Percentiles rank a stretch among this genome's conserved stretches.
These are phyloP conservation scores for Cercophora samala DNA, from an alignment of 495 filamentous ascomycete species.

Conservation along the genomic window DNA sequence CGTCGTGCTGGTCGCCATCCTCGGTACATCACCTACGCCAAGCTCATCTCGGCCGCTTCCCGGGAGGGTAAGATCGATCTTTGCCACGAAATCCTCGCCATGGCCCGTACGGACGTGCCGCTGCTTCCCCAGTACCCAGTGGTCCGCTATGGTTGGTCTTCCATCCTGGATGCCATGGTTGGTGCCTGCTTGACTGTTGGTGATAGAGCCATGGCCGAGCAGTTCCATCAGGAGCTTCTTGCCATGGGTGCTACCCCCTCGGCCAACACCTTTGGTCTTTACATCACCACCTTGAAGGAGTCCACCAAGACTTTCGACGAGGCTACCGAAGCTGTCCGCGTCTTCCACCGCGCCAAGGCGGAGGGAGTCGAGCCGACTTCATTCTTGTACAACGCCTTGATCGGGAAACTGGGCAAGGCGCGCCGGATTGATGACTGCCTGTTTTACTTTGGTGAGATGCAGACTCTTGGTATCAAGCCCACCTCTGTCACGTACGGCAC, in stretches of 20 bases:
- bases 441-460: slow-evolving; percentile 97
- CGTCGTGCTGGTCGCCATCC: slow-evolving; percentile 88
- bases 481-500: slow-evolving; percentile 98
- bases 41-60: slow-evolving; percentile 86
- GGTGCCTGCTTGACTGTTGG: slow-evolving; percentile 85
- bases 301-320: slow-evolving; percentile 97
- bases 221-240: slow-evolving; percentile 85
- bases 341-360: slow-evolving; percentile 89
- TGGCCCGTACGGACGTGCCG: slow-evolving; percentile 84
- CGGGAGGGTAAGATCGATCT: slow-evolving; percentile 74
- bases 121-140: slow-evolving; percentile 73
- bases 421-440: slow-evolving; percentile 96
- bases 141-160: slow-evolving; percentile 90
- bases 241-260: slow-evolving; percentile 85
- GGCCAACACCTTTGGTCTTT: slow-evolving; percentile 95
- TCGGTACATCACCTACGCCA: slow-evolving; percentile 91
- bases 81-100: slow-evolving; percentile 79
- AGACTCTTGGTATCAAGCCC: slow-evolving; percentile 82
- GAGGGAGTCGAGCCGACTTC: slow-evolving; percentile 94
- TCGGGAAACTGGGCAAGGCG: slow-evolving; percentile 96
- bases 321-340: slow-evolving; percentile 91
- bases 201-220: slow-evolving; percentile 69
- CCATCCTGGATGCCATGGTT: slow-evolving; percentile 94
- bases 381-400: slow-evolving; percentile 97
- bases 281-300: slow-evolving; percentile 96